Conservation (phyloP, 768 basidiomycete species). For the Cubamyces lactineus region DNA sequence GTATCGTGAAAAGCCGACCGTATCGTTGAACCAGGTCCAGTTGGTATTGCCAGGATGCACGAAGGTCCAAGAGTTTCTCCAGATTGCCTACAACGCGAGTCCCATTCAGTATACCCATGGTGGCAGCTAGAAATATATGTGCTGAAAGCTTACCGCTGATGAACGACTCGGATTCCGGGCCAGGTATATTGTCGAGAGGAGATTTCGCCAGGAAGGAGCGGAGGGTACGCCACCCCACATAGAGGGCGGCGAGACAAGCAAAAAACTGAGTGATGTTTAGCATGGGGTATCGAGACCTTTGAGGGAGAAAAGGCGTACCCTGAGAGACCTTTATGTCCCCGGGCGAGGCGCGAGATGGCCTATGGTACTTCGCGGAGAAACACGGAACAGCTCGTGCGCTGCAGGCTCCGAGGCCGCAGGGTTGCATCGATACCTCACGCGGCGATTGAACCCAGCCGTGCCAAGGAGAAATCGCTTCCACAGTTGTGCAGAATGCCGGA, state of each 20-base stretch:
- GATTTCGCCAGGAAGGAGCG: neutral
- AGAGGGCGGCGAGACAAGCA: neutral
- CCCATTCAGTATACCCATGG: neutral
- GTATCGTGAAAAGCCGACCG: neutral
- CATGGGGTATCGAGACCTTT: neutral
- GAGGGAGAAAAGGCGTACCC: no score
- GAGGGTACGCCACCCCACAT: conserved; percentile 2
- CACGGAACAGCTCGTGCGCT: no score
- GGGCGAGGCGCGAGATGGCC: no score
- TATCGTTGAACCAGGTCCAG: neutral
- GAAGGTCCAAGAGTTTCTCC: neutral
- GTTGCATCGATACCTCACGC: no score
- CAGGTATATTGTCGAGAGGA: conserved; percentile 5
- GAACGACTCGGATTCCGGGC: neutral
- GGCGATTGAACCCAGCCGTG: no score
- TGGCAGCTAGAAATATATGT: neutral
- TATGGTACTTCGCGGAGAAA: no score
- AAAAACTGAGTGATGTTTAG: neutral
- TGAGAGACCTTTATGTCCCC: no score
- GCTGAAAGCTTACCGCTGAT: neutral
- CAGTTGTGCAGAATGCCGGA: no score
- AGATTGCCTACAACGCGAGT: neutral
- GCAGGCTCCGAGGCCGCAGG: no score
- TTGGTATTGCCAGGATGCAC: neutral
- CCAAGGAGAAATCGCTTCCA: no score